Base-by-base conservation (phyloP, 1,139 yeast genomes). In the Scheffersomyces titani region DNA sequence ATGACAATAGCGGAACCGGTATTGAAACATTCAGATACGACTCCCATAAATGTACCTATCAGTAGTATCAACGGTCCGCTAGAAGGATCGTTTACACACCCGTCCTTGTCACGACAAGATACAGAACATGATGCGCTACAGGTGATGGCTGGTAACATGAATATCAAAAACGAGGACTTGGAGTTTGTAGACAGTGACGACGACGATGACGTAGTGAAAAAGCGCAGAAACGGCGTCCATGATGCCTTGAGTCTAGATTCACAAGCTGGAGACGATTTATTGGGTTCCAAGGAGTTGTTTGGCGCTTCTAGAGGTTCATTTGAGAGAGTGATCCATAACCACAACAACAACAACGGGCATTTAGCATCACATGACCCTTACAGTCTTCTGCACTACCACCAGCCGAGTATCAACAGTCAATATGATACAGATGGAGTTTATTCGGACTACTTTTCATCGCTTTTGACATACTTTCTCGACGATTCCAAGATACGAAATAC, bases 261-360 rank as follows among this genome's bases (percentile, higher is more conserved):
- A 5, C 64, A 67, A 16, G 69, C 71, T 9, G 70, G 71, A 7
- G 81, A 74, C 21, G 81, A 75, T 51, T 68, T 79, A 46, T 70
- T 79, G 70, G 70, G 76, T 16, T 77, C 78, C 7, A 73, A 72
- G 55, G 83, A 80, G 61, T 65, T 80, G 49, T 80, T 80, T 64
- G 83, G 83, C 0, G 76, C 80, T 1, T 80, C 82, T 0, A 62
- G 77, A 55, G 74, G 74, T 52, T 74, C 81, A 18, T 77, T 76
- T 61, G 82, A 77, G 52, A 70, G 73, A 56, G 68, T 71, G 44
- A 68, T 73, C 0, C 63, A 58, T 21, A 58, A 62, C 5, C 49
- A 51, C 53, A 53, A 36, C 51, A 22, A 49, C 44, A 46, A 46
- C 7, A 46, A 46, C 13, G 48, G 48, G 2, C 48, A 46, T 7